Evolutionary conservation across 441 rosid species (phyloP), one percentile per base, ranked within the genome.

Genomic region (Populus trichocarpa): DNA sequence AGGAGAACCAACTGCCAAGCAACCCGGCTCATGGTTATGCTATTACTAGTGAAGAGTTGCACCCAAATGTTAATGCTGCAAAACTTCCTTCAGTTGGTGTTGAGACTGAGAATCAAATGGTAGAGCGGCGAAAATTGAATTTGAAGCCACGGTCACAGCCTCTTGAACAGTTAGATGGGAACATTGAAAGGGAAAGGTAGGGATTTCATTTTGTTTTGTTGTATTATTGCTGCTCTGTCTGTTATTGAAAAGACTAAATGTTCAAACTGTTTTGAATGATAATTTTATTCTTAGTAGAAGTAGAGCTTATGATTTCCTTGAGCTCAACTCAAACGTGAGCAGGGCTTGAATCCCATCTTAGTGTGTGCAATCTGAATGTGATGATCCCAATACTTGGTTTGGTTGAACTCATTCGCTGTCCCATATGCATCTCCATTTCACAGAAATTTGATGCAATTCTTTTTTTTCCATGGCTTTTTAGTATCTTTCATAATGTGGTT

Each of bases 91-190:
- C 78, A 42, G 69, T 87, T 77, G 84, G 81, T 69, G 69, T 57
- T 67, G 96, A 92, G 83, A 82, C 72, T 79, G 81, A 75, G 61
- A 87, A 77, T 88, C 92, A 84, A 79, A 83, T 81, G 63, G 69
- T 85, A 6, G 95, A 86, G 78, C 90, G 91, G 12, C 91, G 86
- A 14, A 94, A 89, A 76, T 76, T 94, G 81, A 86, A 84, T 82
- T 84, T 90, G 77, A 92, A 90, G 86, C 92, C 95, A 9, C 81
- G 91, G 66, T 83, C 90, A 13, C 93, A 90, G 74, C 88, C 90
- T 61, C 46, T 83, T 61, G 92, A 85, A 80, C 87, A 85, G 71
- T 76, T 83, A 75, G 87, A 86, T 79, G 88, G 82, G 59, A 85
- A 81, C 69, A 74, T 72, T 79, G 92, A 92, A 81, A 85, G 72